These are phyloP conservation scores for Gilbertella persicaria DNA, from an alignment of 371 early-diverging fungal genomes.

Conservation along the genomic window DNA sequence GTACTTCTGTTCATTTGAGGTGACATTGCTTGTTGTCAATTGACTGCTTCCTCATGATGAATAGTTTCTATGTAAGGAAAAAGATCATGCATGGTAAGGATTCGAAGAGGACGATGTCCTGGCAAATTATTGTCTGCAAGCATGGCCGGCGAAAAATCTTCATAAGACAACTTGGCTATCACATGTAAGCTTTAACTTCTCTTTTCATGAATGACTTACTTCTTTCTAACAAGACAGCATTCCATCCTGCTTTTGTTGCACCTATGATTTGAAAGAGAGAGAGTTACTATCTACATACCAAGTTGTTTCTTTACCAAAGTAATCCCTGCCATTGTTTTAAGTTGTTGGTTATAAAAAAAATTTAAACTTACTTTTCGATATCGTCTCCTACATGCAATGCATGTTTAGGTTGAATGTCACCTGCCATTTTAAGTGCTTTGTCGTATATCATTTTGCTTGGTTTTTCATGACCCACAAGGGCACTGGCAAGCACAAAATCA, in stretches of 20 bases:
- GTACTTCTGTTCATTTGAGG: no score
- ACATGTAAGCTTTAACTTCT: background rate
- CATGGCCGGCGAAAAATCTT: slow-evolving; percentile 33
- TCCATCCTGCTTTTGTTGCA: slow-evolving; percentile 41
- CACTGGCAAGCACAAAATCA: slow-evolving; percentile 44
- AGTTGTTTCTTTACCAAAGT: slow-evolving; percentile 11
- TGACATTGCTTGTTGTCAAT: no score
- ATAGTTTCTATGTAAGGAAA: slow-evolving; percentile 20
- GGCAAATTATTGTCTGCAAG: slow-evolving; percentile 20
- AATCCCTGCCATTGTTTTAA: slow-evolving; percentile 10
- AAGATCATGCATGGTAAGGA: slow-evolving; percentile 18
- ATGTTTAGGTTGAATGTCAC: slow-evolving; percentile 16
- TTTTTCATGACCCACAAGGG: slow-evolving; percentile 37
- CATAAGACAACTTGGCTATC: slow-evolving; percentile 24
- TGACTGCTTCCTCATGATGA: background rate
- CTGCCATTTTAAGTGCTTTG: slow-evolving; percentile 28
- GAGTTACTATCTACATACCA: background rate
- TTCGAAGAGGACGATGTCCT: slow-evolving; percentile 11
- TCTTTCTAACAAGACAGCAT: slow-evolving; percentile 39
- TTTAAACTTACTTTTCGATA: slow-evolving; percentile 22
- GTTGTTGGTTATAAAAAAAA: background rate
- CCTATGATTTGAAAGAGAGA: slow-evolving; percentile 17
- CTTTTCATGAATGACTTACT: slow-evolving; percentile 14
- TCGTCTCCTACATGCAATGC: slow-evolving; percentile 31
- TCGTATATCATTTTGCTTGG: slow-evolving; percentile 43